Conservation (phyloP, 129 eudicot genomes). For the Tanacetum coccineum region DNA sequence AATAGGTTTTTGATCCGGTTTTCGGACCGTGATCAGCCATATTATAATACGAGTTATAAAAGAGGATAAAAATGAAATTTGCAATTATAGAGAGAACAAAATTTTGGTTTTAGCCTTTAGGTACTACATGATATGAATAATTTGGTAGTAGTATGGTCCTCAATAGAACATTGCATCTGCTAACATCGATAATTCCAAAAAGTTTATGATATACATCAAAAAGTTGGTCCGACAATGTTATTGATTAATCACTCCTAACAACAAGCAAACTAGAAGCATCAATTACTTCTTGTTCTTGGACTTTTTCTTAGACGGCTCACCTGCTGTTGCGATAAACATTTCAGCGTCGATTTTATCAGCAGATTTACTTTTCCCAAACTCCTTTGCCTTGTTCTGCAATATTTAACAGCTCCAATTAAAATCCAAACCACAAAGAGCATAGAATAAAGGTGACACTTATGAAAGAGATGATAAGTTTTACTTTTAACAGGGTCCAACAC, state of each 20-base stretch:
- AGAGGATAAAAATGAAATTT: background rate
- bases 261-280: background rate
- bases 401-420: background rate
- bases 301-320: constrained; percentile 42
- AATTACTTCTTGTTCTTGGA: constrained; percentile 20
- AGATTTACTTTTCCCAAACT: constrained; percentile 49
- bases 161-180: background rate
- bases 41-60: too few species aligned
- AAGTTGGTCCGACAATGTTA: constrained; percentile 2
- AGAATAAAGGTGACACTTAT: background rate
- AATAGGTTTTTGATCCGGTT: too few species aligned
- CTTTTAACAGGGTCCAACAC: too few species aligned
- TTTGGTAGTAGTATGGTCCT: background rate
- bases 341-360: constrained; percentile 52
- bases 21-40: too few species aligned
- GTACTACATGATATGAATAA: background rate
- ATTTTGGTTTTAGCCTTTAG: background rate
- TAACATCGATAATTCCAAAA: background rate
- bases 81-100: background rate
- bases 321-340: constrained; percentile 53
- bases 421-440: background rate
- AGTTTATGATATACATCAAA: background rate
- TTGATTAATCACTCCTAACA: background rate
- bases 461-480: too few species aligned
- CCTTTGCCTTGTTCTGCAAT: constrained; percentile 78